These are phyloP conservation scores for Cladosporium sp. DNA, from an alignment of 2,329 filamentous ascomycete genomes.

Conservation along the genomic window DNA sequence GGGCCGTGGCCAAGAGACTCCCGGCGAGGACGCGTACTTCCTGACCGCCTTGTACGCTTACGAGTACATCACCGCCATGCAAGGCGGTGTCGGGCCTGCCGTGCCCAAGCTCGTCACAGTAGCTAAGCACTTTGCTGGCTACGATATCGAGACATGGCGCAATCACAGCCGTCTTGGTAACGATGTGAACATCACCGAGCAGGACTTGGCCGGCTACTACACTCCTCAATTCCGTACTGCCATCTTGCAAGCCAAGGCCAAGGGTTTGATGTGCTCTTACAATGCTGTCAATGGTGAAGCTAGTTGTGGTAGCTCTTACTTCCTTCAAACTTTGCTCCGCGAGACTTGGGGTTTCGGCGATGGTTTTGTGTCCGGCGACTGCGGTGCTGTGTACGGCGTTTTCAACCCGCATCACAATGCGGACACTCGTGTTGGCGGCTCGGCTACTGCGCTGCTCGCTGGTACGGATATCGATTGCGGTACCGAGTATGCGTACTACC, in stretches of 20 bases:
- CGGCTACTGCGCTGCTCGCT: constrained; percentile 49
- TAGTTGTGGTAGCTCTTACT: constrained; percentile 59
- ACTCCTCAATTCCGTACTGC: constrained; percentile 60
- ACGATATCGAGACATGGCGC: constrained; percentile 32
- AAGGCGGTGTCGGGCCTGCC: constrained; percentile 35
- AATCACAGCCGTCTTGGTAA: constrained; percentile 46
- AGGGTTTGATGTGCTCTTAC: constrained; percentile 58
- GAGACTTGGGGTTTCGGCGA: constrained; percentile 63
- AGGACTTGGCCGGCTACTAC: constrained; percentile 65
- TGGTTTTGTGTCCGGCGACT: constrained; percentile 60
- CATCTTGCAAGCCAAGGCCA: constrained; percentile 42
- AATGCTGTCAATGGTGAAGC: constrained; percentile 63
- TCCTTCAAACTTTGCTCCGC: constrained; percentile 61
- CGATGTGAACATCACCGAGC: constrained; percentile 55
- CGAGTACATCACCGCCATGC: constrained; percentile 37
- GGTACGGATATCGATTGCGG: constrained; percentile 57
- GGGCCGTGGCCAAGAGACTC: constrained; percentile 30
- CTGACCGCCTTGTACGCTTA: constrained; percentile 28
- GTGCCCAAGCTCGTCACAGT: constrained; percentile 43
- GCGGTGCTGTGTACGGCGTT: constrained; percentile 60
- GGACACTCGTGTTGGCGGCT: constrained; percentile 44
- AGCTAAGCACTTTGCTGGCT: constrained; percentile 47
- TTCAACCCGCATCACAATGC: constrained; percentile 46
- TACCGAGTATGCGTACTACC: constrained; percentile 42
- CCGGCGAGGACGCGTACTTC: constrained; percentile 42